These are phyloP conservation scores for Fusarium staphyleae DNA, from an alignment of 2,329 filamentous ascomycete genomes.

Conservation along the genomic window DNA sequence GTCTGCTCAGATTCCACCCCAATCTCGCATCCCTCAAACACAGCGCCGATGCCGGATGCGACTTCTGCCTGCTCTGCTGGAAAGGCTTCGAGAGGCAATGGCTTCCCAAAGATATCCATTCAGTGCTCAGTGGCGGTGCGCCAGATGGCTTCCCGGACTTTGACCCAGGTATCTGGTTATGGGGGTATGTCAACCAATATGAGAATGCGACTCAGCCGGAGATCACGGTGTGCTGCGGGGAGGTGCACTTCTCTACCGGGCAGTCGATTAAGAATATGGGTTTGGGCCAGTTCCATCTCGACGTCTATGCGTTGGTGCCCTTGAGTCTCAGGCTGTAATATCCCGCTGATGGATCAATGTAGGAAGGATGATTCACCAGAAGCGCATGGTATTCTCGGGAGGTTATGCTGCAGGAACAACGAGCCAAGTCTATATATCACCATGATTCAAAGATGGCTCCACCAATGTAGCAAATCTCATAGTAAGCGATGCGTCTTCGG, in stretches of 20 bases:
- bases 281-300: not conserved
- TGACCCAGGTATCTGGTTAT: conserved; percentile 9
- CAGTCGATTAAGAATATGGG: not conserved
- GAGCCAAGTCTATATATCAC: not conserved
- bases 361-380: no score
- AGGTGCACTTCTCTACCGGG: not conserved
- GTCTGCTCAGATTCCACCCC: not conserved
- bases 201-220: not conserved
- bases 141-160: not conserved
- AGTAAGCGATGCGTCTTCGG: not conserved
- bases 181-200: not conserved
- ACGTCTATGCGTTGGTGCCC: conserved; percentile 5
- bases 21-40: conserved; percentile 3
- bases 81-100: conserved; percentile 3
- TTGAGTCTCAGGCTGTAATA: not conserved
- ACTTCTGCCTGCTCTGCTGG: conserved; percentile 18
- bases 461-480: not conserved
- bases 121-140: not conserved
- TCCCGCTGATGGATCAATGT: no score
- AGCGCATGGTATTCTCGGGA: not conserved
- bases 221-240: conserved; percentile 1
- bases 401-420: conserved; percentile 1
- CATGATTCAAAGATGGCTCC: not conserved
- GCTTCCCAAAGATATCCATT: not conserved
- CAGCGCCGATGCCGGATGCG: conserved; percentile 6